phyloP scores from a whole-genome alignment of 805 yeast species.

The Tetrapisispora pingtungensis region DNA sequence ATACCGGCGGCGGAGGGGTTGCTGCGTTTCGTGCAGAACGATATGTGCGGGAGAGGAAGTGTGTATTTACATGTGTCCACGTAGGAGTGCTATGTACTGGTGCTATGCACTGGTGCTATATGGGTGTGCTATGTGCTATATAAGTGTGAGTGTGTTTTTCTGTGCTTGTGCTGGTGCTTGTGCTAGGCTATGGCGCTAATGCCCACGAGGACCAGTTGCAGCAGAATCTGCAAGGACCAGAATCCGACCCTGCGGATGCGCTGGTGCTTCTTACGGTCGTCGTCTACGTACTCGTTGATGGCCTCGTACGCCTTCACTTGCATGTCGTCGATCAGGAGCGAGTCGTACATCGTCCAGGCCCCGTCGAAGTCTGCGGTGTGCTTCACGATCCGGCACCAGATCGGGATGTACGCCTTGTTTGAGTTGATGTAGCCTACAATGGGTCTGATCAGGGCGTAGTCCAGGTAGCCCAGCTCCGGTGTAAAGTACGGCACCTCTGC shows the following conservation, averaged over 20 bases:
- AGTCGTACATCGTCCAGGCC: slow-evolving; percentile 92
- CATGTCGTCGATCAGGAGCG: slow-evolving; percentile 81
- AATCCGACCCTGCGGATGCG: slow-evolving; percentile 79
- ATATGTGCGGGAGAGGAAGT: too few species aligned
- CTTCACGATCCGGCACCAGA: slow-evolving; percentile 73
- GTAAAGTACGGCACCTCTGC: slow-evolving; percentile 85
- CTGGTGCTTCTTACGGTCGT: slow-evolving; percentile 65
- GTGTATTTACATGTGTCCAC: too few species aligned
- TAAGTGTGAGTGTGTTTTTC: not conserved
- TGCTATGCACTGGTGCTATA: too few species aligned
- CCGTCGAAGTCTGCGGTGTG: slow-evolving; percentile 80
- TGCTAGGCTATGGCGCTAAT: slow-evolving; percentile 55
- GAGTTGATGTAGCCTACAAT: slow-evolving; percentile 93
- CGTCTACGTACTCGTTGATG: slow-evolving; percentile 78
- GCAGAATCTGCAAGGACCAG: slow-evolving; percentile 79
- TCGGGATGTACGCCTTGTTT: slow-evolving; percentile 79
- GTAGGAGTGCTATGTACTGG: too few species aligned
- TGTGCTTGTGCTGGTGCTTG: not conserved
- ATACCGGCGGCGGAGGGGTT: too few species aligned
- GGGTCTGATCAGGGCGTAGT: slow-evolving; percentile 86
- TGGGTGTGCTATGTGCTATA: not conserved
- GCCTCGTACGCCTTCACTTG: slow-evolving; percentile 85
- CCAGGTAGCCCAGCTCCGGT: slow-evolving; percentile 80
- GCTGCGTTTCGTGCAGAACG: too few species aligned
- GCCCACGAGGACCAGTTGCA: slow-evolving; percentile 76